Evolutionary conservation across 176 grass and related monocot genomes (phyloP), one percentile per base, ranked within the genome.

Genomic region (Carex pumila): DNA sequence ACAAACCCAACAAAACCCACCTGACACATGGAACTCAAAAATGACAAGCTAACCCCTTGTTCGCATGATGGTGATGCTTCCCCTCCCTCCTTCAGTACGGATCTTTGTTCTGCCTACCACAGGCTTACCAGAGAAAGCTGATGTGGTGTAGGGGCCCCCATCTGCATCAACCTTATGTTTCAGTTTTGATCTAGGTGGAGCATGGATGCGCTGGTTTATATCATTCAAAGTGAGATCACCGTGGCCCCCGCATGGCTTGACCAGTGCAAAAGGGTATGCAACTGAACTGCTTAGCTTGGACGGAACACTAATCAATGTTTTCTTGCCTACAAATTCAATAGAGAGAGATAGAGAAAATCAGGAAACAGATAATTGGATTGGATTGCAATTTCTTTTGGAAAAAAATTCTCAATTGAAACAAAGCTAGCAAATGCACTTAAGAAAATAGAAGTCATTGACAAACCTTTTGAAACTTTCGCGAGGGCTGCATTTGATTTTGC

Each of bases 31-130:
- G 4, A 82, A 29, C 7, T 32, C 3, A 45, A 61, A 61, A 45
- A 15, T 39, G 36, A 71, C 29, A 62, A 66, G 22, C 75, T 50
- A 98, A 62, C 91, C 96, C 87, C 50, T 89, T 3, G 93, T 99
- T 81, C 91, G 91, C 45, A 88, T 95, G 49, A 99, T 99, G 29
- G 96, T 99, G 71, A 99, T 99, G 83, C 83, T 92, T 54, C 96
- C 96, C 72, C 87, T 93, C 0, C 96, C 91, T 0, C 93, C 93
- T 60, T 95, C 91, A 2, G 96, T 99, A 81, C 83, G 89, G 65
- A 99, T 92, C 86, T 90, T 99, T 39, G 96, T 99, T 89, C 90
- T 92, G 71, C 83, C 85, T 32, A 93, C 87, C 25, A 99, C 91
- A 9, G 96, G 96, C 52, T 99, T 99, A 1, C 96, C 93, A 0